These are phyloP conservation scores for Trichocladium uniseriatum DNA, from an alignment of 495 filamentous ascomycete species.

Conservation along the genomic window DNA sequence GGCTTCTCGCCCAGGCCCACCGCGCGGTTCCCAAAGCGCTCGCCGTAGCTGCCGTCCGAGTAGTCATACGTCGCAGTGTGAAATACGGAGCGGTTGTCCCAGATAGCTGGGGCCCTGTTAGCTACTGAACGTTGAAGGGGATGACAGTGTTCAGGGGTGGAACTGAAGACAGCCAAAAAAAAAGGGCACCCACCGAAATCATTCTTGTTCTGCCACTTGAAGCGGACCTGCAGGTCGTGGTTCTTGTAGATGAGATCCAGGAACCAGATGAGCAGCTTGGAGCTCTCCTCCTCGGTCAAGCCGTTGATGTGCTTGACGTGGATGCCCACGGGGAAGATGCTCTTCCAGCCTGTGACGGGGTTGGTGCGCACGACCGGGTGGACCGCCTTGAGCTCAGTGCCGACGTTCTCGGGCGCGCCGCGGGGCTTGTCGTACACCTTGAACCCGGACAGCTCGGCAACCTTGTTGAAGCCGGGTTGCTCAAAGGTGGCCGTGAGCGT, in stretches of 20 bases:
- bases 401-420: constrained; percentile 57
- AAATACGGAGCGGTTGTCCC: constrained; percentile 64
- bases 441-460: constrained; percentile 45
- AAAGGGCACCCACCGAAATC: constrained; percentile 38
- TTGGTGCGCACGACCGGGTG: constrained; percentile 70
- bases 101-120: constrained; percentile 45
- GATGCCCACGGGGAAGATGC: constrained; percentile 53
- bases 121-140: not conserved
- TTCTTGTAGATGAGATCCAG: constrained; percentile 53
- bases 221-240: constrained; percentile 64
- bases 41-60: constrained; percentile 42
- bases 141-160: no score
- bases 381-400: constrained; percentile 47
- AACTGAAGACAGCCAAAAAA: not conserved
- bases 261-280: constrained; percentile 51
- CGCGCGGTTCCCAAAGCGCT: constrained; percentile 51
- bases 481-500: constrained; percentile 54
- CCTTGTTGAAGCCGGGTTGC: constrained; percentile 47
- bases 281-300: constrained; percentile 52
- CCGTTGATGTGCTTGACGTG: constrained; percentile 58
- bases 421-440: constrained; percentile 47
- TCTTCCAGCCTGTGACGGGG: constrained; percentile 72
- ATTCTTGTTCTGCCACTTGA: constrained; percentile 52
- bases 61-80: constrained; percentile 63
- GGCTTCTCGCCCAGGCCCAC: constrained; percentile 58